Conservation (phyloP, 495 filamentous ascomycete genomes). For the Tuber indicum region DNA sequence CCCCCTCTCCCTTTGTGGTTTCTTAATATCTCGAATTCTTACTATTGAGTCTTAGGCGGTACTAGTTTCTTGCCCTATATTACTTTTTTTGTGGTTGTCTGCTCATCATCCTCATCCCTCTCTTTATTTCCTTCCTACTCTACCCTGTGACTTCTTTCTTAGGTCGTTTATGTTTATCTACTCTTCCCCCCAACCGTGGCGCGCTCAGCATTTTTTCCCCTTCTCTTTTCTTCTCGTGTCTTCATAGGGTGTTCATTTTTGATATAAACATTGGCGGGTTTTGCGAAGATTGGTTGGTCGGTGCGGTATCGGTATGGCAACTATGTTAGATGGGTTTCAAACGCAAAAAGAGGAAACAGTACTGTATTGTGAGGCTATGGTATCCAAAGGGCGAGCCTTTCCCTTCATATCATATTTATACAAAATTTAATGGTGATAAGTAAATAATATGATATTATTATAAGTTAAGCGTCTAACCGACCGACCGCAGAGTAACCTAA, state of each 20-base stretch:
- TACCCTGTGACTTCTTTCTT: neutral
- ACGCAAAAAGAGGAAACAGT: neutral
- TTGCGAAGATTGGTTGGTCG: neutral
- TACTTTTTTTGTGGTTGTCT: neutral
- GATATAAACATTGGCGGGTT: neutral
- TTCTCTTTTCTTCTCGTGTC: neutral
- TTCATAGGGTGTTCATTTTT: neutral
- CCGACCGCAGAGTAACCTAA: neutral
- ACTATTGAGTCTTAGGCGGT: neutral
- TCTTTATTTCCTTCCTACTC: neutral
- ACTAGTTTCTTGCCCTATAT: neutral
- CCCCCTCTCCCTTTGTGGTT: neutral
- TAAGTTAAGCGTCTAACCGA: neutral
- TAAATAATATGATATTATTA: neutral
- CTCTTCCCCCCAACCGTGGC: neutral
- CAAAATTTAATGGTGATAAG: neutral
- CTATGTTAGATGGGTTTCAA: neutral
- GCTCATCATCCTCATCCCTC: neutral
- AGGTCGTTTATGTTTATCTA: neutral
- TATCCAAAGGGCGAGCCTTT: neutral
- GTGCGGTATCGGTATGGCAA: neutral
- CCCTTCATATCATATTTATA: neutral
- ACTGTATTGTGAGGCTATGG: neutral
- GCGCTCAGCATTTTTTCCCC: neutral
- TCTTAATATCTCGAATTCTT: neutral